Percentiles rank a stretch among this genome's conserved stretches.
phyloP scores from a whole-genome alignment of 805 yeast genomes.

The Grigorovia yakushimaensis region DNA sequence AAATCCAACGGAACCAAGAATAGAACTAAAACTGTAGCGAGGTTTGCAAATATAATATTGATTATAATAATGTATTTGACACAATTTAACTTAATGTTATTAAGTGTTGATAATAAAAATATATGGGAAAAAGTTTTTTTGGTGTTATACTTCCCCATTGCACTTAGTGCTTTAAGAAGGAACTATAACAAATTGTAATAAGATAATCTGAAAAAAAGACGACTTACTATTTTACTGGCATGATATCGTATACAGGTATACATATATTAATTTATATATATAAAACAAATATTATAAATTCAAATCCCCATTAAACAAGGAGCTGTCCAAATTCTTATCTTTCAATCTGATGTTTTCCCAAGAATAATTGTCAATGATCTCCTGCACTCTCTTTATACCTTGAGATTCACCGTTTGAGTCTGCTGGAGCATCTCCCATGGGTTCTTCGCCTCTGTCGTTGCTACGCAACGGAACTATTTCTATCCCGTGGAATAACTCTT shows the following conservation, averaged over 20 bases:
- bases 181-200: not conserved
- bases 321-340: not conserved
- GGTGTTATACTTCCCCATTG: not conserved
- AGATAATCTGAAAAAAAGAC: too few relatives aligned
- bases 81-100: conserved; percentile 23
- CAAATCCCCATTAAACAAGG: not conserved
- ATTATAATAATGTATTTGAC: conserved; percentile 15
- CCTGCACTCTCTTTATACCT: conserved; percentile 37
- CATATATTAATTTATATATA: conserved; percentile 3
- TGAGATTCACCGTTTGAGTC: conserved; percentile 25
- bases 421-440: too few relatives aligned
- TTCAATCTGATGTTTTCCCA: conserved; percentile 30
- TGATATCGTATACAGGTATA: too few relatives aligned
- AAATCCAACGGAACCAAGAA: conserved; percentile 6
- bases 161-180: not conserved
- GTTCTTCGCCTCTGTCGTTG: not conserved
- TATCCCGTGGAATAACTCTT: conserved; percentile 5
- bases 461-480: conserved; percentile 8
- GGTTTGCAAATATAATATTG: not conserved
- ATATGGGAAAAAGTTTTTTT: not conserved
- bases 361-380: conserved; percentile 39
- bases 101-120: conserved; percentile 9
- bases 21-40: not conserved
- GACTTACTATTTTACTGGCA: too few relatives aligned
- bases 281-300: not conserved